phyloP scores from a whole-genome alignment of 306 rosid species.

The Vicia sativa region DNA sequence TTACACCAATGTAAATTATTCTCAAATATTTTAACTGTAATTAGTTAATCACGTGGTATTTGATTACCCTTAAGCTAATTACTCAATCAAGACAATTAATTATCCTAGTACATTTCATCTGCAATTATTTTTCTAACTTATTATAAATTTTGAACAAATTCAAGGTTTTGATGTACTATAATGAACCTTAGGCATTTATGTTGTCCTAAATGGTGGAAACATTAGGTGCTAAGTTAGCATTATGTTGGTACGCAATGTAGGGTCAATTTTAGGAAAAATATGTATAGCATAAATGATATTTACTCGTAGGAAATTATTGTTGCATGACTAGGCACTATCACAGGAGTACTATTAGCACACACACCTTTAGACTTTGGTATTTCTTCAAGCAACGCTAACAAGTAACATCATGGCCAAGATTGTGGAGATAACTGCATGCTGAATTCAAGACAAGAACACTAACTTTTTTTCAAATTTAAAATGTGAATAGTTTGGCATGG shows the following conservation, averaged over 20 bases:
- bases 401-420: conserved; percentile 26
- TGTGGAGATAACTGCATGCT: conserved; percentile 29
- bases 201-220: conserved; percentile 50
- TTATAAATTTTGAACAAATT: conserved; percentile 9
- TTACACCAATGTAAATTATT: conserved; percentile 4
- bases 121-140: neutral
- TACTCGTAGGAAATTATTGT: conserved; percentile 43
- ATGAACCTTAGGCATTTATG: conserved; percentile 35
- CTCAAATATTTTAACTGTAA: neutral
- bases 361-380: conserved; percentile 27
- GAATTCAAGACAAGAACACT: conserved; percentile 22
- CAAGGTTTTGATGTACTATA: conserved; percentile 19
- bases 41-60: conserved; percentile 5
- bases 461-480: conserved; percentile 24
- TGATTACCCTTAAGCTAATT: conserved; percentile 15
- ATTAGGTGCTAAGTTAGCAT: conserved; percentile 46
- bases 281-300: conserved; percentile 25
- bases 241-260: conserved; percentile 61
- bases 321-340: conserved; percentile 45
- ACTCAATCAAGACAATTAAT: conserved; percentile 24
- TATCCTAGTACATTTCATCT: conserved; percentile 6
- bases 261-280: conserved; percentile 47
- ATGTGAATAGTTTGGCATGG: neutral
- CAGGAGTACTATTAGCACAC: conserved; percentile 23
- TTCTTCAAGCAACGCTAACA: conserved; percentile 42